Evolutionary conservation across 345 rosid species (phyloP).

Genomic region (Euclidium syriacum): DNA sequence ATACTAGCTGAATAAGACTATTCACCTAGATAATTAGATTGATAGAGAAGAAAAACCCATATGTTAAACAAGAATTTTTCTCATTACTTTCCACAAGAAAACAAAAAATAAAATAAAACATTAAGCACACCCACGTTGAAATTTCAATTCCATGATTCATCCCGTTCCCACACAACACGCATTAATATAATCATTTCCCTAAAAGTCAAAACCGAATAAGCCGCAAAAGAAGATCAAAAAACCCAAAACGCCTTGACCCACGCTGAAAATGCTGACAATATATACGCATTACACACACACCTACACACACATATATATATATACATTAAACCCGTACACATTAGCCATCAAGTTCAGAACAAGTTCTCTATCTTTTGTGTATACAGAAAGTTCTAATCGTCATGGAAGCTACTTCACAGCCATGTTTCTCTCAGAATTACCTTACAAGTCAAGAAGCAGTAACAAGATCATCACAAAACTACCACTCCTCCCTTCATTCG

Average conservation of each 20-base stretch:
- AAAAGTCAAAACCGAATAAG: slow-evolving; percentile 16
- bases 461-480: slow-evolving; percentile 22
- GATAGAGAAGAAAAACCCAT: background rate
- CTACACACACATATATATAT: background rate
- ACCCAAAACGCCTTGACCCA: slow-evolving; percentile 16
- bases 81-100: slow-evolving; percentile 8
- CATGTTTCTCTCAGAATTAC: slow-evolving; percentile 10
- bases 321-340: background rate
- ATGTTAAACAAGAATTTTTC: background rate
- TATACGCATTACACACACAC: background rate
- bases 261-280: slow-evolving; percentile 7
- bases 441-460: background rate
- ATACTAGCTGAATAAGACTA: too few relatives aligned
- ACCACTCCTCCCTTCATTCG: slow-evolving; percentile 44
- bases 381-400: background rate
- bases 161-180: background rate
- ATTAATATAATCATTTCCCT: background rate
- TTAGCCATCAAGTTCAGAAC: background rate
- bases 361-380: background rate
- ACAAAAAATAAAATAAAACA: background rate
- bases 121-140: slow-evolving; percentile 22
- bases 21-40: too few relatives aligned
- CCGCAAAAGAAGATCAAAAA: slow-evolving; percentile 18
- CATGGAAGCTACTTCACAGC: slow-evolving; percentile 33
- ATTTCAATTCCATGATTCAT: background rate